Evolutionary conservation across 2,329 filamentous ascomycete species (phyloP), one percentile per base, ranked within the genome.

Genomic region (Cryphonectria radicalis): DNA sequence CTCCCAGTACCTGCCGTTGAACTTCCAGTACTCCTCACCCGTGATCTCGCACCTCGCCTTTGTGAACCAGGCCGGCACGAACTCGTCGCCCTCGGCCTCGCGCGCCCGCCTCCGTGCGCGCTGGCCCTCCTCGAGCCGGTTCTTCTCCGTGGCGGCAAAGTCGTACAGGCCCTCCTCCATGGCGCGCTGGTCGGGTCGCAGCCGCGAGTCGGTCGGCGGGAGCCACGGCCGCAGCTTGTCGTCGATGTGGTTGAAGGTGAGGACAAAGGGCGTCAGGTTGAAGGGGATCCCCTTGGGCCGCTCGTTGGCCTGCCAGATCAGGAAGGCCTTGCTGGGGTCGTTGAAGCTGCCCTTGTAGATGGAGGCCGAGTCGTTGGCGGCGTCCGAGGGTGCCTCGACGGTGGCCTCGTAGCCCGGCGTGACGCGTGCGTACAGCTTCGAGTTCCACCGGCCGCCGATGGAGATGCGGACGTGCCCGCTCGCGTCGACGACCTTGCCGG

Each of bases 141-240:
- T 96, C 88, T 99, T 99, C 85, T 99, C 96, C 6, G 88, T 89
- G 0, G 95, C 96, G 1, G 96, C 96, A 72, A 96, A 87, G 77
- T 98, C 95, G 78, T 99, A 99, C 81, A 95, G 90, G n/a, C 95
- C 96, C 73, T 98, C 95, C 80, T 99, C 96, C 96, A 99, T 99
- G 1, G 96, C 96, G 14, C 96, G 88, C 83, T 99, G 96, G 81
- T 99, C 96, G 0, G 96, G 95, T 42, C 96, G 88, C 43, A 97
- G 85, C n/a, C 96, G 88, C 1, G 95, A 97, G 80, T 99, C 96
- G 0, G 96, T 99, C 0, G 96, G 96, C 53, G 96, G 93, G 22
- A 99, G 84, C 82, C 92, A 90, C 5, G 91, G 89, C 67, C 83
- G 85, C 25, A 99, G 86, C n/a, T 88, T 85, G n/a, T 97, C 93